phyloP scores from a whole-genome alignment of 441 rosid species.

The Erodium texanum region DNA sequence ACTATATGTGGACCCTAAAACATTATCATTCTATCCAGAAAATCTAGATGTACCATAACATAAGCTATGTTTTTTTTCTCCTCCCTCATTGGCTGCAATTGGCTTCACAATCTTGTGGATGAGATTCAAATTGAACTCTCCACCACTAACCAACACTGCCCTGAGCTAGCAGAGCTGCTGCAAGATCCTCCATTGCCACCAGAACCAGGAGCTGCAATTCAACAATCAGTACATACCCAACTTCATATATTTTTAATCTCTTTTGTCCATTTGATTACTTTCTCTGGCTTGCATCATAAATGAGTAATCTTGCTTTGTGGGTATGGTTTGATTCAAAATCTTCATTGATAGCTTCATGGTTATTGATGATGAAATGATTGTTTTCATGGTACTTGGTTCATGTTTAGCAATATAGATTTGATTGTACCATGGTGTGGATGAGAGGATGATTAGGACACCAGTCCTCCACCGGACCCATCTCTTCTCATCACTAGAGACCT shows the following conservation, averaged over 20 bases:
- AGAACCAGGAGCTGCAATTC: background rate
- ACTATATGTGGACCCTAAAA: background rate
- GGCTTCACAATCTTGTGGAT: background rate
- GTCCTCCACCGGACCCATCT: conserved; percentile 29
- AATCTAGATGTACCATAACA: background rate
- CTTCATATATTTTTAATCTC: background rate
- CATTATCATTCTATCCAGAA: conserved; percentile 5
- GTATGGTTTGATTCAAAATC: no score
- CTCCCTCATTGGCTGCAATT: background rate
- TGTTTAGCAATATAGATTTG: conserved; percentile 5
- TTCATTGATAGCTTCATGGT: conserved; percentile 2
- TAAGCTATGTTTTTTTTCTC: background rate
- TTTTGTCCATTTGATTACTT: background rate
- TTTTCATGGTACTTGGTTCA: no score
- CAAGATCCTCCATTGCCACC: background rate
- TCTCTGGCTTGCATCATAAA: background rate
- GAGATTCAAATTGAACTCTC: background rate
- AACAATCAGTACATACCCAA: background rate
- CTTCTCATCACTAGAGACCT: conserved; percentile 20
- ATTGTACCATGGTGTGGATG: conserved; percentile 24
- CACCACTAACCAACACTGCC: background rate
- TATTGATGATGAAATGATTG: background rate
- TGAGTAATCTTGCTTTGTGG: no score
- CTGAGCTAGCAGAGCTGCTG: background rate
- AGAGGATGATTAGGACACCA: conserved; percentile 34